A percentile compares a stretch with the other conserved stretches of the same genome.
Conservation (phyloP, 345 rosid species). For the Aegle marmelos region DNA sequence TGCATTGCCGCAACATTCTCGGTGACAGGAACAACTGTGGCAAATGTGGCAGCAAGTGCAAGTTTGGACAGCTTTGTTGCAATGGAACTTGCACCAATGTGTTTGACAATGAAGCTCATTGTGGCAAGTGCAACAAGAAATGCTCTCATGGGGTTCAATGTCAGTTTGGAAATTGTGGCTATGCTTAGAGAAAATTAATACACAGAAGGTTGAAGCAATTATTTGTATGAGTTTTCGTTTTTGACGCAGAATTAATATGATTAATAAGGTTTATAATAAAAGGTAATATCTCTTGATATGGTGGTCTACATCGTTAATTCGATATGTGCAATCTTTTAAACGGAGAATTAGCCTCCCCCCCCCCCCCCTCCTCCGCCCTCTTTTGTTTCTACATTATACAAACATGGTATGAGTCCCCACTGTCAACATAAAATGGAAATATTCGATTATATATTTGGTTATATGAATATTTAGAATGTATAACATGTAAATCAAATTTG, state of each 20-base stretch:
- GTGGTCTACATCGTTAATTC: not conserved
- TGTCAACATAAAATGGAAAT: not conserved
- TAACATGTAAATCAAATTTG: too few relatives aligned
- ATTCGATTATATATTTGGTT: too few relatives aligned
- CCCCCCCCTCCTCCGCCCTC: too few relatives aligned
- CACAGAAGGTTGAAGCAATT: not conserved
- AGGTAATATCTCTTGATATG: too few relatives aligned
- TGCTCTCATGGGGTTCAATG: conserved; percentile 48
- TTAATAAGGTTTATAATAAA: not conserved
- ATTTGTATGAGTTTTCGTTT: not conserved
- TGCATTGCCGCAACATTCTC: conserved; percentile 53
- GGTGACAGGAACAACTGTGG: conserved; percentile 67
- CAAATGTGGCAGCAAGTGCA: conserved; percentile 48
- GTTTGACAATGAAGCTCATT: conserved; percentile 30
- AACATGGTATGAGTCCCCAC: not conserved
- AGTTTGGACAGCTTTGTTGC: conserved; percentile 57
- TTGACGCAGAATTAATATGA: not conserved
- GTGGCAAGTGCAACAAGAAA: conserved; percentile 55
- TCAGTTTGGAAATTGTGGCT: conserved; percentile 59
- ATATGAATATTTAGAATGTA: too few relatives aligned
- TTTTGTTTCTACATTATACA: not conserved
- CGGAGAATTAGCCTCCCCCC: not conserved
- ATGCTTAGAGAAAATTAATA: conserved; percentile 36
- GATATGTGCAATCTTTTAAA: not conserved
- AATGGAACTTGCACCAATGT: conserved; percentile 40